Base-by-base conservation (phyloP, 495 filamentous ascomycete genomes). In the Delitschia confertaspora region DNA sequence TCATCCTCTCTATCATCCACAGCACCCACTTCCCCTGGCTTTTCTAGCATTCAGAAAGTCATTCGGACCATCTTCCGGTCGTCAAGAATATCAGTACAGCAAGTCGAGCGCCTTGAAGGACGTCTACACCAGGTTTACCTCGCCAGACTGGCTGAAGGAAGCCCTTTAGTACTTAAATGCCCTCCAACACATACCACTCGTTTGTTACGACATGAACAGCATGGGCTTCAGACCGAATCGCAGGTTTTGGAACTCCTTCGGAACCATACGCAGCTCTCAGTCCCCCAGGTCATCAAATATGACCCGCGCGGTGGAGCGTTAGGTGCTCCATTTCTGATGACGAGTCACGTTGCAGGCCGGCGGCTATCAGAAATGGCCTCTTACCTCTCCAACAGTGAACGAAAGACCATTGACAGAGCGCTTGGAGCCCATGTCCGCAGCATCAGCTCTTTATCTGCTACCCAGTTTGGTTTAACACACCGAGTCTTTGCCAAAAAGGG, bases 161-260 rank as follows among this genome's bases (percentile, higher is more conserved):
- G 60, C 22, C 62, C 64, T 25, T 51, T 80, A 19, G 51, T 80
- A 2, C 55, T 82, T 6, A 75, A 77, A 53, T 61, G 67, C 45
- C 64, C 67, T 14, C 77, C 78, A n/a, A 61, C 59, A 14, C 59
- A 65, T 25, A 66, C 63, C 17, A 70, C 69, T 2, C 65, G 69
- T 6, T 61, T 80, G 3, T 64, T 82, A 2, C 71, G 78, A 14
- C 71, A 77, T 37, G 79, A 82, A 55, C 64, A 70, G 19, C 60
- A 61, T 8, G 55, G 68, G 26, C 65, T 82, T 6, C 71, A 73
- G 30, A 72, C 69, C 3, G 79, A 82, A 65, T 73, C 75, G 14
- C 60, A 55, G 11, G 63, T 66, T 33, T 63, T 81, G 22, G 58
- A 72, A 39, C 55, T 76, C 25, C 56, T 80, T 14, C 55, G 58